phyloP scores from a whole-genome alignment of 495 filamentous ascomycete genomes.

The Gamarada debralockiae region DNA sequence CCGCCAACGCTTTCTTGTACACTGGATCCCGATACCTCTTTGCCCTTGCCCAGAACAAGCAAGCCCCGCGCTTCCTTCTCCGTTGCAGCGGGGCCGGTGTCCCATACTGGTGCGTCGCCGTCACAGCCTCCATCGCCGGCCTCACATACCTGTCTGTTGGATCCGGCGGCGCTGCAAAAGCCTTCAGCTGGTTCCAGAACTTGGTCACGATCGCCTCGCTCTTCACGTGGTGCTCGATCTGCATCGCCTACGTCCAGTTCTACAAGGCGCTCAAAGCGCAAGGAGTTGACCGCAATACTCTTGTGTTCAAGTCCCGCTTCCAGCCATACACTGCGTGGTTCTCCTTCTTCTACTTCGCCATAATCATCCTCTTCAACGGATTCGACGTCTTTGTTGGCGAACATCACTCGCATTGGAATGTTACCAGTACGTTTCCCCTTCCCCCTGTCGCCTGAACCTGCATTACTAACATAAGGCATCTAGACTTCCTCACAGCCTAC shows the following conservation, averaged over 20 bases:
- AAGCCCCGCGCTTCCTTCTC: conserved; percentile 53
- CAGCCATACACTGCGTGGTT: conserved; percentile 65
- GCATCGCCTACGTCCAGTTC: conserved; percentile 25
- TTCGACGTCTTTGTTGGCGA: conserved; percentile 45
- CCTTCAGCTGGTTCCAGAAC: conserved; percentile 59
- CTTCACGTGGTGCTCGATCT: conserved; percentile 49
- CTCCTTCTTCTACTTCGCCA: conserved; percentile 51
- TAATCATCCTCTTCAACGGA: conserved; percentile 53
- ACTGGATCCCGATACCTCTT: conserved; percentile 62
- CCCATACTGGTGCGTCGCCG: conserved; percentile 52
- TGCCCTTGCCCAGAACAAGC: conserved; percentile 59
- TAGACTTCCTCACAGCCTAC: conserved; percentile 54
- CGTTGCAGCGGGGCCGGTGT: conserved; percentile 57
- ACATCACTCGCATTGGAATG: conserved; percentile 35
- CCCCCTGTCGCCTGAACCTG: no score
- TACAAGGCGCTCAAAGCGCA: conserved; percentile 24
- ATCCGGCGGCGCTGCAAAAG: conserved; percentile 46
- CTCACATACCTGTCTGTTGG: conserved; percentile 59
- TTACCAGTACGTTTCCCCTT: conserved; percentile 24
- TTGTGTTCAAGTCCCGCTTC: conserved; percentile 55
- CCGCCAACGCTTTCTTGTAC: conserved; percentile 60
- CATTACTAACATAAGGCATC: conserved; percentile 8
- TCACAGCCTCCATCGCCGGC: conserved; percentile 49
- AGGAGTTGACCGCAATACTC: conserved; percentile 27
- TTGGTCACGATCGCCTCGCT: conserved; percentile 54